phyloP scores from a whole-genome alignment of 192 early-diverging fungal genomes.

The Mortierella alpina region DNA sequence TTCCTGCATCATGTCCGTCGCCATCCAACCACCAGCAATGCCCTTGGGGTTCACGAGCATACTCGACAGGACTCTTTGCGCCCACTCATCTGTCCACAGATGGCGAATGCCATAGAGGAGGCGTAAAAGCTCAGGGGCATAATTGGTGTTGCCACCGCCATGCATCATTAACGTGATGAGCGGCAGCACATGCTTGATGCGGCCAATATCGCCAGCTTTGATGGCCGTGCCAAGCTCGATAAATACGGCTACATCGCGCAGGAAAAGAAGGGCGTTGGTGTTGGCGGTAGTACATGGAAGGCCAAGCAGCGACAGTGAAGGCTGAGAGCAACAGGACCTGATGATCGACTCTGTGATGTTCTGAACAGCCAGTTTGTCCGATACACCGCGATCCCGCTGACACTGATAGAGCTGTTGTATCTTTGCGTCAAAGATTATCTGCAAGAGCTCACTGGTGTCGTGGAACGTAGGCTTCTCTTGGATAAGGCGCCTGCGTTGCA shows the following conservation, averaged over 20 bases:
- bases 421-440: no score
- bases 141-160: conserved; percentile 29
- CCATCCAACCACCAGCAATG: no score
- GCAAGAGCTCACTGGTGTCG: conserved; percentile 8
- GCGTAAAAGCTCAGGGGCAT: conserved; percentile 19
- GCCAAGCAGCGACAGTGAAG: conserved; percentile 14
- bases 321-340: conserved; percentile 7
- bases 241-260: no score
- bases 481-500: conserved; percentile 9
- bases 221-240: no score
- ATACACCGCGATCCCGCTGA: background rate
- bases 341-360: conserved; percentile 16
- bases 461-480: conserved; percentile 13
- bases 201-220: no score
- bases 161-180: conserved; percentile 37
- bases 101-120: conserved; percentile 21
- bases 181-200: conserved; percentile 5
- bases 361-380: conserved; percentile 8
- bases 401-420: conserved; percentile 7
- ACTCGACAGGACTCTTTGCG: no score
- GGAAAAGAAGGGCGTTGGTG: conserved; percentile 18
- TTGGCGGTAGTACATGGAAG: conserved; percentile 8
- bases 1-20: no score
- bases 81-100: no score
- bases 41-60: no score